Evolutionary conservation across 306 rosid species (phyloP).

Genomic region (Cucurbita pepo): DNA sequence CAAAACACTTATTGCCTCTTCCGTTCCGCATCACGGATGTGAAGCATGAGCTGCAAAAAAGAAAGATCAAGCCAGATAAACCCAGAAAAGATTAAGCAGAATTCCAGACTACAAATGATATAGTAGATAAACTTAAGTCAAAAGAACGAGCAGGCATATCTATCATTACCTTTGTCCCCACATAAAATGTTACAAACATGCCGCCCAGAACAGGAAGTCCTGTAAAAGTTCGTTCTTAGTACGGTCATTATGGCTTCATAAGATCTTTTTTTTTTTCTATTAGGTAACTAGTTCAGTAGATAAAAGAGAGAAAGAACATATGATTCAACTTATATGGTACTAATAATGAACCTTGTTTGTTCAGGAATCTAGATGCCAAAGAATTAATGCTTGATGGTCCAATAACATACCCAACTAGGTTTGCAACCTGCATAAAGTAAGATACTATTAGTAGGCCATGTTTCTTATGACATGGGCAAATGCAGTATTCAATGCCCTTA

Average conservation of each 20-base stretch:
- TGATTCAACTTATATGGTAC: background rate
- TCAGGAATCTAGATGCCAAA: constrained; percentile 55
- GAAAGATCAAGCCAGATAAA: background rate
- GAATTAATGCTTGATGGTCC: constrained; percentile 69
- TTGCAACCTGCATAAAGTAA: constrained; percentile 56
- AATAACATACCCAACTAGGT: constrained; percentile 83
- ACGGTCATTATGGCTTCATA: background rate
- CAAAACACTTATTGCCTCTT: constrained; percentile 3
- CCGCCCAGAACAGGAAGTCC: constrained; percentile 73
- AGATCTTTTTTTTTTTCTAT: background rate
- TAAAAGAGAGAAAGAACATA: background rate
- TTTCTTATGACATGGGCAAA: background rate
- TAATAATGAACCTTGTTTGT: constrained; percentile 41
- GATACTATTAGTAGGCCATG: background rate
- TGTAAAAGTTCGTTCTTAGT: constrained; percentile 19
- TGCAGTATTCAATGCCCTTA: background rate
- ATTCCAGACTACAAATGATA: background rate
- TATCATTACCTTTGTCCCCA: constrained; percentile 65
- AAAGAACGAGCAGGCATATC: background rate
- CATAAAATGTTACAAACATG: constrained; percentile 64
- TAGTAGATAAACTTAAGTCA: background rate
- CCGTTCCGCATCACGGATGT: constrained; percentile 53
- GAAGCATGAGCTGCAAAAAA: constrained; percentile 65
- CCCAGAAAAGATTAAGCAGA: background rate
- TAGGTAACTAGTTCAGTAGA: background rate